A percentile compares a stretch with the other conserved stretches of the same genome.
These are phyloP conservation scores for Fallopia convolvulus DNA, from an alignment of 148 eudicot genomes.

Conservation along the genomic window DNA sequence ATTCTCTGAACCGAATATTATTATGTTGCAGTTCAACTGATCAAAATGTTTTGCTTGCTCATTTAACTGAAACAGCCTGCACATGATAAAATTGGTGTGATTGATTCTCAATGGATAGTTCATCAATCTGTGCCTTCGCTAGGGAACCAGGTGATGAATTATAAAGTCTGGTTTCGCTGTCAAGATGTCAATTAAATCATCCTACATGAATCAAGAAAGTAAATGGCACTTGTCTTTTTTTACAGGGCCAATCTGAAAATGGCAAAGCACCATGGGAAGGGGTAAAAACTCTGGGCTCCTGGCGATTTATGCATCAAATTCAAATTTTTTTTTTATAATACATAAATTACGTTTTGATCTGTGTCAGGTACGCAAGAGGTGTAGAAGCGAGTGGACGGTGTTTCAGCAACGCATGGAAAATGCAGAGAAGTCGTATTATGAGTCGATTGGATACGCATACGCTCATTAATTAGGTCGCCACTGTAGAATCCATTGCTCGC, in stretches of 20 bases:
- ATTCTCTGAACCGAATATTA: too few species aligned
- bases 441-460: conserved; percentile 30
- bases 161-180: not conserved
- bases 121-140: conserved; percentile 78
- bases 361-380: conserved; percentile 43
- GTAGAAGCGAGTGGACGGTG: conserved; percentile 64
- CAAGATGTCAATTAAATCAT: not conserved
- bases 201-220: not conserved
- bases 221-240: not conserved
- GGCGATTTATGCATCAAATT: not conserved
- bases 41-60: not conserved
- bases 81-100: conserved; percentile 83
- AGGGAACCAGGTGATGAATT: conserved; percentile 21
- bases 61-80: conserved; percentile 39
- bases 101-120: conserved; percentile 74
- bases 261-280: conserved; percentile 60
- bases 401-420: conserved; percentile 47
- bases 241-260: conserved; percentile 61
- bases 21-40: not conserved
- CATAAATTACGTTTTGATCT: not conserved
- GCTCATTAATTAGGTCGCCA: too few species aligned
- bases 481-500: too few species aligned
- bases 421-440: conserved; percentile 48
- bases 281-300: conserved; percentile 26
- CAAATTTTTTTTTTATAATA: too few species aligned